A percentile compares a stretch with the other conserved stretches of the same genome.
Conservation (phyloP, 75 land plant species). For the Selaginella moellendorffii region DNA sequence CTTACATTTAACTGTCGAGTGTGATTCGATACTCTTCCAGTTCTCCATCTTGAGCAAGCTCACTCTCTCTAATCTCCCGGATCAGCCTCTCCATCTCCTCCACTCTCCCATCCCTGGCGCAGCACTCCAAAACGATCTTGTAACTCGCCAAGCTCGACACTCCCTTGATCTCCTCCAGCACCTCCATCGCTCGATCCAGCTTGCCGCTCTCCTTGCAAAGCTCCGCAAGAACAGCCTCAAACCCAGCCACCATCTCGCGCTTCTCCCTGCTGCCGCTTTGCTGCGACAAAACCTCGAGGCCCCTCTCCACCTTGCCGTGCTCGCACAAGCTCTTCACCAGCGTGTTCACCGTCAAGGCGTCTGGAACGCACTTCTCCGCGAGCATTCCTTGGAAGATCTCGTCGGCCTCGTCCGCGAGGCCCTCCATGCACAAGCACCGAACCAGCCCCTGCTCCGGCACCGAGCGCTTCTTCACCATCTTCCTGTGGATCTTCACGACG, state of each 20-base stretch:
- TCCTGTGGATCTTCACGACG: not conserved
- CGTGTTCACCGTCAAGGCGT: not conserved
- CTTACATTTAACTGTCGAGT: no score
- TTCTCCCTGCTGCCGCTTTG: not conserved
- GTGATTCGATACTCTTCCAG: no score
- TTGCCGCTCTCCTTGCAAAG: not conserved
- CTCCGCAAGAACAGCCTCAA: not conserved
- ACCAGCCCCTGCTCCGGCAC: not conserved
- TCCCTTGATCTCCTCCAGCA: not conserved
- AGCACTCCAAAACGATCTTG: no score
- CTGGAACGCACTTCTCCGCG: not conserved
- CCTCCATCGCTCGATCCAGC: not conserved
- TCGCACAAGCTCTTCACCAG: not conserved
- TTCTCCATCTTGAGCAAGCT: no score
- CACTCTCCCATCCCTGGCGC: no score
- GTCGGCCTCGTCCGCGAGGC: not conserved
- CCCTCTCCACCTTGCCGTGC: not conserved
- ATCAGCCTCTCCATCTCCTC: no score
- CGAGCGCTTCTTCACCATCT: not conserved
- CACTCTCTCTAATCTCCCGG: no score
- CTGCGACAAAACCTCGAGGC: not conserved
- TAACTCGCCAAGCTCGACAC: not conserved
- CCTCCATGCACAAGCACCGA: not conserved
- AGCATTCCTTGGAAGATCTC: not conserved
- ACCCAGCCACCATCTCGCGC: not conserved